These are phyloP conservation scores for Lecanicillium sp. DNA, from an alignment of 2,329 filamentous ascomycete genomes.

Conservation along the genomic window DNA sequence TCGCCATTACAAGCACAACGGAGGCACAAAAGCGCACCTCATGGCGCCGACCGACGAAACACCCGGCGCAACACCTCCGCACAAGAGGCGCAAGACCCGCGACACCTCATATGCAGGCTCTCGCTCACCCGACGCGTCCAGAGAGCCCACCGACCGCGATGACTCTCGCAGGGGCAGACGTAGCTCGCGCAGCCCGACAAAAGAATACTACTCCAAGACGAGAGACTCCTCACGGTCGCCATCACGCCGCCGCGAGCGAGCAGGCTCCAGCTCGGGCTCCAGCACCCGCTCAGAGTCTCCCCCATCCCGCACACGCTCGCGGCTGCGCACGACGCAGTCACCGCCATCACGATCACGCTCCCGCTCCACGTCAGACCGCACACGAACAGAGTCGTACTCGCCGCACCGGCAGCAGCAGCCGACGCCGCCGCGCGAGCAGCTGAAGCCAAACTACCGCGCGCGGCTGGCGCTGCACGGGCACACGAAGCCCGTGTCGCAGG, in stretches of 20 bases:
- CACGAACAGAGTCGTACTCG: slow-evolving; percentile 21
- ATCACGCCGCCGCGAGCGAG: slow-evolving; percentile 21
- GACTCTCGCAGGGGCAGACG: slow-evolving; percentile 13
- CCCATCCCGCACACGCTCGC: slow-evolving; percentile 22
- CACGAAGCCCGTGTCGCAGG: slow-evolving; percentile 69
- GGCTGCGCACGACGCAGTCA: slow-evolving; percentile 20
- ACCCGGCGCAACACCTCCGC: slow-evolving; percentile 17
- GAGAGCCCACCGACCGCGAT: slow-evolving; percentile 12
- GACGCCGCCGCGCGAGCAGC: slow-evolving; percentile 39
- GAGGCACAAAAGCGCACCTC: not conserved
- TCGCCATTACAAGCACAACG: not conserved
- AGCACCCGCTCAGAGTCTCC: slow-evolving; percentile 29
- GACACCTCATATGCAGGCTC: slow-evolving; percentile 20
- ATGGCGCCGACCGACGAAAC: slow-evolving; percentile 23
- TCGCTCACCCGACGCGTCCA: slow-evolving; percentile 11
- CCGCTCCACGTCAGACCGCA: slow-evolving; percentile 21
- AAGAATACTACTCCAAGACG: slow-evolving; percentile 19
- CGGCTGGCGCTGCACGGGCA: slow-evolving; percentile 71
- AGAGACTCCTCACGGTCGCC: slow-evolving; percentile 22
- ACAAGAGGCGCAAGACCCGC: slow-evolving; percentile 26
- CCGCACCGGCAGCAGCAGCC: slow-evolving; percentile 16
- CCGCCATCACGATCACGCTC: slow-evolving; percentile 23
- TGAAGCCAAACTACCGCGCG: slow-evolving; percentile 58
- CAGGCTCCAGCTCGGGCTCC: slow-evolving; percentile 25
- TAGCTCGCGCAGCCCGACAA: slow-evolving; percentile 14